Evolutionary conservation across 1,284 basidiomycete genomes (phyloP), one percentile per base, ranked within the genome.

Genomic region (Athelia sp.): DNA sequence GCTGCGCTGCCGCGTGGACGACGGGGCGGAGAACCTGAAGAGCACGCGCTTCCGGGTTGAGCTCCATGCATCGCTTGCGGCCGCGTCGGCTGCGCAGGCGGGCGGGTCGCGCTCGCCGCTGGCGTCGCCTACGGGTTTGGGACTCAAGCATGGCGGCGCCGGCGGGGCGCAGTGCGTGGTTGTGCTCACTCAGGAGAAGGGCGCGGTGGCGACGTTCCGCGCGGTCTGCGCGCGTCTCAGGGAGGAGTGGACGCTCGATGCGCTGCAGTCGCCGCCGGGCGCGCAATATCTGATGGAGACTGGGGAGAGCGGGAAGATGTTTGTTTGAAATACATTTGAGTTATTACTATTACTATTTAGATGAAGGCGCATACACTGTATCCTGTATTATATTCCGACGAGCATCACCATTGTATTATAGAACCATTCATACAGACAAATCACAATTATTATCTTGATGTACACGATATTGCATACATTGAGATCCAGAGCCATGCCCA

Each of bases 121-220:
- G 24, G 36, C 51, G 6, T 32, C 56, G 36, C 44, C 26, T 13
- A 29, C 26, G 50, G 1, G 51, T 11, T 17, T 13, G 24, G 19
- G n/a, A 51, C 48, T n/a, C 3, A 61, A 50, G 48, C 55, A 56
- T n/a, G n/a, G n/a, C 29, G 48, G 50, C 32, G 52, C 54, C 21
- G 45, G 35, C 47, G 52, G 45, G 22, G 56, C 57, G 8, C 64
- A 61, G n/a, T 69, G 66, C 48, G 76, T 73, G 24, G 75, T 91
- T 54, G 79, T 83, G 42, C 73, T 95, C 61, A 76, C 90, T 19
- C 87, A 93, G 57, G 93, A 96, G 73, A 95, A 93, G 67, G 93
- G 93, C 14, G 87, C 91, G 3, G 71, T 87, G 60, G 84, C 87
- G 53, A 86, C 87, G 46, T 93, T 95, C 72, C 84, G 83, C 64